Evolutionary conservation across 768 basidiomycete species (phyloP).

Genomic region (Mycena amicta): DNA sequence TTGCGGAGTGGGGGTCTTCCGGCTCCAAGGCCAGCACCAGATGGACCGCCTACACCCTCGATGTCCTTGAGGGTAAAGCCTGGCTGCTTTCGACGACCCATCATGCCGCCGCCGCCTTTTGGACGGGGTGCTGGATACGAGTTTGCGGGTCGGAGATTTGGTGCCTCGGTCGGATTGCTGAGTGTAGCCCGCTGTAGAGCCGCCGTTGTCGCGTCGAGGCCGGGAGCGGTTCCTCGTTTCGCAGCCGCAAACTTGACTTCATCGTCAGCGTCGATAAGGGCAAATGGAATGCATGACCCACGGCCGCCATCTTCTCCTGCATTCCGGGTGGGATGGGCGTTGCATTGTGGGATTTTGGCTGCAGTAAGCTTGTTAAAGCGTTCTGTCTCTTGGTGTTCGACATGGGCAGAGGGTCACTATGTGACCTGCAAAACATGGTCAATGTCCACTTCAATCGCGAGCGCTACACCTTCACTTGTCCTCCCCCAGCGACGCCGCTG

Average conservation of each 20-base stretch:
- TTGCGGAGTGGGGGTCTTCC: conserved; percentile 59
- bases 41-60: conserved; percentile 54
- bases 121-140: conserved; percentile 37
- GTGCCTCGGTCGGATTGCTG: conserved; percentile 23
- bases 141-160: conserved; percentile 34
- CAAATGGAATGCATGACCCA: conserved; percentile 40
- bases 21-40: conserved; percentile 70
- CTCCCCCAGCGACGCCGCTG: conserved; percentile 62
- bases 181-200: conserved; percentile 40
- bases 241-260: conserved; percentile 26
- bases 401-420: conserved; percentile 26
- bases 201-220: conserved; percentile 45
- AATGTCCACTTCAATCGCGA: conserved; percentile 50
- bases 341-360: conserved; percentile 34
- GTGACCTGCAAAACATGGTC: too few species aligned
- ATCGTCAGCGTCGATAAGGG: background rate
- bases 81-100: conserved; percentile 57
- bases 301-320: conserved; percentile 93
- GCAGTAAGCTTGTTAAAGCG: conserved; percentile 47
- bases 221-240: conserved; percentile 35
- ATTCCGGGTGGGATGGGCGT: conserved; percentile 86
- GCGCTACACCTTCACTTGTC: conserved; percentile 46
- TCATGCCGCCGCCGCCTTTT: conserved; percentile 37
- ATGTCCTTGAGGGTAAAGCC: conserved; percentile 68
- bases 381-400: conserved; percentile 29